These are phyloP conservation scores for Phaeotremella skinneri DNA, from an alignment of 768 basidiomycete species.

Conservation along the genomic window DNA sequence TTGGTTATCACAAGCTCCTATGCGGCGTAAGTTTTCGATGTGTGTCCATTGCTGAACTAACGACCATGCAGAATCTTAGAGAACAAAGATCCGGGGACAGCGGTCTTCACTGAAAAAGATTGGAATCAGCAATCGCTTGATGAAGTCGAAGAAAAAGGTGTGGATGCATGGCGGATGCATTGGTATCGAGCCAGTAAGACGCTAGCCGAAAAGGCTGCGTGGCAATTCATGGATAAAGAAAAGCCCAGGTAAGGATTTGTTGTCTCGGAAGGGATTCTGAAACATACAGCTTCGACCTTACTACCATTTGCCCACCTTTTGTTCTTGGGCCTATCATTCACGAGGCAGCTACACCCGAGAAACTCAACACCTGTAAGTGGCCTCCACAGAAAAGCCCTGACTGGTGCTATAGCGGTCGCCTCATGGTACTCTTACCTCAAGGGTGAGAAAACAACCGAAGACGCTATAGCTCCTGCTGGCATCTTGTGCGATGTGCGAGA, in stretches of 20 bases:
- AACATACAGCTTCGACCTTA: constrained; percentile 17
- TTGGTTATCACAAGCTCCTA: constrained; percentile 21
- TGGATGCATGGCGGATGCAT: constrained; percentile 21
- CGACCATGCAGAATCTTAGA: constrained; percentile 13
- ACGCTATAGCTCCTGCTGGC: constrained; percentile 19
- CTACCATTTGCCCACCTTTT: constrained; percentile 19
- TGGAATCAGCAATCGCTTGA: constrained; percentile 24
- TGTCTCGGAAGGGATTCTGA: background rate
- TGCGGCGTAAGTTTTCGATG: constrained; percentile 12
- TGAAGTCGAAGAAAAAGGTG: constrained; percentile 17
- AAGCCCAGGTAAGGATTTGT: constrained; percentile 12
- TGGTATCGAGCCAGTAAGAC: constrained; percentile 21
- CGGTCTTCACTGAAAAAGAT: constrained; percentile 15
- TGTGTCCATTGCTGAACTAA: background rate
- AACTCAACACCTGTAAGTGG: constrained; percentile 18
- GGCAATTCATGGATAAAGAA: constrained; percentile 15
- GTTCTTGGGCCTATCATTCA: constrained; percentile 24
- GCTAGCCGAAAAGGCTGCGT: constrained; percentile 20
- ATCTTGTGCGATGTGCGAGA: constrained; percentile 23
- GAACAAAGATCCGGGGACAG: constrained; percentile 18
- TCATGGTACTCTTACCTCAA: constrained; percentile 19
- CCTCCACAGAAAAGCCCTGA: background rate
- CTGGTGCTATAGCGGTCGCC: constrained; percentile 7
- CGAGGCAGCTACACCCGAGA: constrained; percentile 5
- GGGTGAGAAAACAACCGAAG: constrained; percentile 14